Evolutionary conservation across 2,329 filamentous ascomycete genomes (phyloP).

Genomic region (Orbilia quercus): DNA sequence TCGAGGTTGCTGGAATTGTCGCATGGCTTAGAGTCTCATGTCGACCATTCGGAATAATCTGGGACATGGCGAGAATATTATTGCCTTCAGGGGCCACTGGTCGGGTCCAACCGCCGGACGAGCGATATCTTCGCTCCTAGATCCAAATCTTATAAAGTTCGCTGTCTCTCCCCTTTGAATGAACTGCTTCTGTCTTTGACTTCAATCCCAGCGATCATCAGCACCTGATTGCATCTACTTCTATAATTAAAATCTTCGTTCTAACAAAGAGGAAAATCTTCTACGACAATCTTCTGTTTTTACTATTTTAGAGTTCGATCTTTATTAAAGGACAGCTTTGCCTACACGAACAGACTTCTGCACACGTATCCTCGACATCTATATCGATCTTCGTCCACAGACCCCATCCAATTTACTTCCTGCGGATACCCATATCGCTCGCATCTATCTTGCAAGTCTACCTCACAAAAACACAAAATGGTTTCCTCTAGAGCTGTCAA

Average conservation of each 20-base stretch:
- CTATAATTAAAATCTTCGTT: neutral
- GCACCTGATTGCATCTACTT: slow-evolving; percentile 40
- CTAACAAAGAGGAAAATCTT: slow-evolving; percentile 26
- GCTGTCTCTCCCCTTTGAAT: slow-evolving; percentile 35
- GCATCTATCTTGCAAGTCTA: slow-evolving; percentile 40
- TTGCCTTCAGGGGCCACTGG: slow-evolving; percentile 41
- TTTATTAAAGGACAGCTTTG: slow-evolving; percentile 2
- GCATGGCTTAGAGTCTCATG: slow-evolving; percentile 51
- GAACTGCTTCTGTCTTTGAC: slow-evolving; percentile 54
- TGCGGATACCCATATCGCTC: slow-evolving; percentile 45
- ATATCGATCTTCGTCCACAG: slow-evolving; percentile 24
- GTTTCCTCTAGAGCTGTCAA: slow-evolving; percentile 65
- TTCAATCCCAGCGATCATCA: slow-evolving; percentile 54
- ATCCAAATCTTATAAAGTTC: slow-evolving; percentile 57
- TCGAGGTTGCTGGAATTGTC: slow-evolving; percentile 26
- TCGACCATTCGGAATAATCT: slow-evolving; percentile 51
- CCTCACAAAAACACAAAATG: slow-evolving; percentile 52
- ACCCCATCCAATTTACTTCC: slow-evolving; percentile 31
- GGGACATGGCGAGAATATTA: slow-evolving; percentile 44
- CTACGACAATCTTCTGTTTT: neutral
- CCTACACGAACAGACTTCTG: neutral
- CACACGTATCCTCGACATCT: slow-evolving; percentile 15
- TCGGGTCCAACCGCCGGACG: slow-evolving; percentile 54
- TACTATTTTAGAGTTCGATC: slow-evolving; percentile 13
- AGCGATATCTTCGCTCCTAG: slow-evolving; percentile 42